Conservation (phyloP, 1,284 basidiomycete species). For the Ustilago esculenta region DNA sequence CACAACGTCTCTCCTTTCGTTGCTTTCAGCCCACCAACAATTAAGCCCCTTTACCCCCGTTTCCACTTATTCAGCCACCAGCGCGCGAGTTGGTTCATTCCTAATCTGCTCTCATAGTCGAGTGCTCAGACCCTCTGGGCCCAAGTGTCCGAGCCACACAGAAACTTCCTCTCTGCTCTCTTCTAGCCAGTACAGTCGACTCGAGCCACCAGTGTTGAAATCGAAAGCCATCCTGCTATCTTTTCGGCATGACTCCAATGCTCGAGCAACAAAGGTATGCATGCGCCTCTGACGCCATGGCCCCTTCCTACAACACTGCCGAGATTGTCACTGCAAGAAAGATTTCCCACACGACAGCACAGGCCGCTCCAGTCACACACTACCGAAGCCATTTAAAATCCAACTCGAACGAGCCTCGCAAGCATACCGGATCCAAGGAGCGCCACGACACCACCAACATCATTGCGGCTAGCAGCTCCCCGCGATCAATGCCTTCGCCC, state of each 20-base stretch:
- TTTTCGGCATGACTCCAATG: not conserved
- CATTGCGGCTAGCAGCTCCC: not conserved
- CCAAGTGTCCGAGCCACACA: too few relatives aligned
- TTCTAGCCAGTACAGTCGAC: too few relatives aligned
- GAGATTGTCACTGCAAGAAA: constrained; percentile 20
- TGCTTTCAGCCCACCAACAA: too few relatives aligned
- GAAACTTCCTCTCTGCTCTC: too few relatives aligned
- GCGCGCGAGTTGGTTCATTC: too few relatives aligned
- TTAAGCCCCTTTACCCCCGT: too few relatives aligned
- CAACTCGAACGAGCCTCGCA: constrained; percentile 7
- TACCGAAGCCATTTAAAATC: constrained; percentile 15
- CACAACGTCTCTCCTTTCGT: too few relatives aligned
- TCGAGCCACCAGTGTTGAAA: too few relatives aligned
- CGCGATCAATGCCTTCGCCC: constrained; percentile 28
- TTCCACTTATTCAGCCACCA: too few relatives aligned
- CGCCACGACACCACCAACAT: not conserved
- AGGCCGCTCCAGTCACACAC: constrained; percentile 16
- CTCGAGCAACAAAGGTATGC: not conserved
- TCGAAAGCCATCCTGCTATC: too few relatives aligned
- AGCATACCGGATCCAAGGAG: constrained; percentile 1
- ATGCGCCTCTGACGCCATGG: not conserved
- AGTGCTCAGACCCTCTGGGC: too few relatives aligned
- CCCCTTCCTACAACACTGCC: not conserved
- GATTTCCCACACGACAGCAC: constrained; percentile 10
- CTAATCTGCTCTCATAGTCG: too few relatives aligned